Evolutionary conservation across 2,329 filamentous ascomycete genomes (phyloP), one percentile per base, ranked within the genome.

Genomic region (Penicillium janthinellum): DNA sequence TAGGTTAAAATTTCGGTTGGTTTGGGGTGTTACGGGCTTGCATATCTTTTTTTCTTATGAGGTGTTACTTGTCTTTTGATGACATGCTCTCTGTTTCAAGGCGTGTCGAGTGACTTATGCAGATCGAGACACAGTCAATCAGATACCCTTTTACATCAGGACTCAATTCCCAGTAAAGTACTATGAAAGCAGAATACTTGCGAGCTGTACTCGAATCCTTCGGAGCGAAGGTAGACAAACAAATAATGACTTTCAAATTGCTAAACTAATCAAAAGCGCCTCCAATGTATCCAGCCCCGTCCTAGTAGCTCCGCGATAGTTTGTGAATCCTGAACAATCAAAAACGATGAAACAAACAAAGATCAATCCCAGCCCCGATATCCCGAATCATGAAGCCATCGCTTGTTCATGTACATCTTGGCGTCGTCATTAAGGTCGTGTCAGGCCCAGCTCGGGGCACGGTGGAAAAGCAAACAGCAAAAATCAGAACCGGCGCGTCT

Each of bases 371-470:
- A 66, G 62, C 52, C 61, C 66, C 61, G 57, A 64, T 56, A 63
- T 61, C 56, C 65, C 68, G 57, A 70, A 67, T 73, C 69, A 67
- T 74, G 65, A 72, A 71, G 68, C 67, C 70, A 70, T 73, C 58
- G 66, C 69, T 71, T 72, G 67, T 64, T 75, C 74, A 72, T 76
- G 71, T 75, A 75, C 73, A 74, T 76, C 72, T 70, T 75, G 69
- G 64, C 69, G 71, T 74, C 68, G 65, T 76, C 71, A 71, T 75
- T 69, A 74, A 74, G 64, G 69, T 76, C 73, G 64, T 76, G 70
- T 66, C 70, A 70, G 64, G 67, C 71, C 51, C 71, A 69, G 25
- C 49, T 74, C 61, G 64, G 54, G 64, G 67, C 63, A 66, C 65
- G 65, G 65, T 59, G 54, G 62, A 69, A 67, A 65, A 52, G n/a